Conservation (phyloP, 176 grass and related monocot genomes). For the Hordeum vulgare region MorexV3_pseudomolecules_assembly NC_058519.1:547856593-547857092, state of each 20-base stretch:
- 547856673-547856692: neutral
- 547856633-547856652: neutral
- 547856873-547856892: neutral
- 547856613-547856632: neutral
- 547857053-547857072: neutral
- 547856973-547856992: neutral
- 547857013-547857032: neutral
- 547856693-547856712: neutral
- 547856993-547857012: constrained; percentile 5
- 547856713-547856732: constrained; percentile 34
- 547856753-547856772: neutral
- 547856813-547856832: neutral
- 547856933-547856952: neutral
- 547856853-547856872: neutral
- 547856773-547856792: neutral
- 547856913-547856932: neutral
- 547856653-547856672: neutral
- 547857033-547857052: neutral
- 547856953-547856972: neutral
- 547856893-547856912: neutral
- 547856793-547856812: neutral
- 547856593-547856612: neutral
- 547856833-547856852: neutral
- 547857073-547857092: neutral
- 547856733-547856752: constrained; percentile 1